Percentiles rank a stretch among this genome's conserved stretches.
These are phyloP conservation scores for Verticillium zaregamsianum DNA, from an alignment of 2,329 filamentous ascomycete genomes.

Conservation along the genomic window DNA sequence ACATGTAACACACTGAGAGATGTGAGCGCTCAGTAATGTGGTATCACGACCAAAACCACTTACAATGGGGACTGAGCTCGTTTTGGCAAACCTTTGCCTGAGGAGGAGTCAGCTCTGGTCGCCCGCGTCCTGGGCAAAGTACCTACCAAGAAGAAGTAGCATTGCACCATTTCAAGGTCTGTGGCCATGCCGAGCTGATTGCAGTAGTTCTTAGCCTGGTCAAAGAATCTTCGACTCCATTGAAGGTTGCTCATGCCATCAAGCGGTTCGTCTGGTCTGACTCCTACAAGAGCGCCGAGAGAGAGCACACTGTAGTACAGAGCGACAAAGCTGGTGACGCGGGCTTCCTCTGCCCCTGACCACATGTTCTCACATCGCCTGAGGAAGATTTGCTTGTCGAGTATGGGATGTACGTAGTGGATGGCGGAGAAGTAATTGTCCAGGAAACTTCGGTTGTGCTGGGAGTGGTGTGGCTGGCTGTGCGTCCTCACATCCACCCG, in stretches of 20 bases:
- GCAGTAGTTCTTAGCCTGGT: conserved; percentile 32
- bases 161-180: conserved; percentile 43
- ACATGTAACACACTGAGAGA: conserved; percentile 37
- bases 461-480: conserved; percentile 26
- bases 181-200: conserved; percentile 36
- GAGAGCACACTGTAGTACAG: conserved; percentile 43
- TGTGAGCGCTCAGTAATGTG: background rate
- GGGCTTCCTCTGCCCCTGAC: conserved; percentile 19
- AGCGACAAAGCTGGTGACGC: conserved; percentile 36
- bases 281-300: conserved; percentile 38
- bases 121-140: conserved; percentile 15
- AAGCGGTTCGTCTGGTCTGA: conserved; percentile 36
- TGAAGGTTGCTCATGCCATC: conserved; percentile 38
- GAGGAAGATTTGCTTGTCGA: conserved; percentile 40
- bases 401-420: conserved; percentile 42
- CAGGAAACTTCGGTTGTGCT: conserved; percentile 39
- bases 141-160: conserved; percentile 34
- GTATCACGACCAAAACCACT: conserved; percentile 8
- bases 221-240: conserved; percentile 42
- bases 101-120: background rate
- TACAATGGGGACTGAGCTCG: conserved; percentile 41
- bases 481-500: background rate
- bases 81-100: conserved; percentile 43
- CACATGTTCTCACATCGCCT: conserved; percentile 37
- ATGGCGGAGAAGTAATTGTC: conserved; percentile 43